Evolutionary conservation across 1,139 yeast genomes (phyloP), one percentile per base, ranked within the genome.

Genomic region (Diutina neorugosa): DNA sequence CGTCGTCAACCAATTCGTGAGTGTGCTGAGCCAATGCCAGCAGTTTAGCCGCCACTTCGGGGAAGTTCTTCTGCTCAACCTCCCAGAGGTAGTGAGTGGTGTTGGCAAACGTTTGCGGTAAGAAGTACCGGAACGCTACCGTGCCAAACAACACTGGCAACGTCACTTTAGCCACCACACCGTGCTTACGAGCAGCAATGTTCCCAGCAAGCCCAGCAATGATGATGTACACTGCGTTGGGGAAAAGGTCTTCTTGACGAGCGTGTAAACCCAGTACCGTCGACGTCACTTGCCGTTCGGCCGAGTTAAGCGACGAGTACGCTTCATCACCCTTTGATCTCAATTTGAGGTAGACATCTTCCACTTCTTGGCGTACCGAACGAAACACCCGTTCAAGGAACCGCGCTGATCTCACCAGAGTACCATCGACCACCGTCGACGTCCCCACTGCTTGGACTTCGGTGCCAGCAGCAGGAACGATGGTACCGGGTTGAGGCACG

Each of bases 131-230:
- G 69, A 90, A 88, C 1, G 96, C 84, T 12, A 76, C 77, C 19
- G 80, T 60, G 16, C 96, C 96, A 52, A 86, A 75, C 0, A 76
- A 68, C 3, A 85, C 56, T 2, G 98, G 98, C 12, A 82, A 73
- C 0, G 80, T 58, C 3, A 77, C 69, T 61, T 84, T 82, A 16
- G 87, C 65, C 4, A 84, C 53, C 14, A 85, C 56, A 51, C 82
- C 80, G 57, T 88, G 77, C 61, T 83, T 83, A 63, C 96, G 88
- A 2, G 96, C 81, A 52, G 86, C 65, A 52, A 93, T 82, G 31
- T 88, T 80, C 53, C 97, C 98, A 4, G 94, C 73, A 61, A 91
- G 76, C 2, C 83, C 76, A n/a, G 91, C 93, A 47, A 90, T 80
- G 12, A 81, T 63, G 27, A 88, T 74, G 63, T 87, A 90, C 27